Conservation (phyloP, 148 eudicot genomes). For the Rhododendron vialii region DNA sequence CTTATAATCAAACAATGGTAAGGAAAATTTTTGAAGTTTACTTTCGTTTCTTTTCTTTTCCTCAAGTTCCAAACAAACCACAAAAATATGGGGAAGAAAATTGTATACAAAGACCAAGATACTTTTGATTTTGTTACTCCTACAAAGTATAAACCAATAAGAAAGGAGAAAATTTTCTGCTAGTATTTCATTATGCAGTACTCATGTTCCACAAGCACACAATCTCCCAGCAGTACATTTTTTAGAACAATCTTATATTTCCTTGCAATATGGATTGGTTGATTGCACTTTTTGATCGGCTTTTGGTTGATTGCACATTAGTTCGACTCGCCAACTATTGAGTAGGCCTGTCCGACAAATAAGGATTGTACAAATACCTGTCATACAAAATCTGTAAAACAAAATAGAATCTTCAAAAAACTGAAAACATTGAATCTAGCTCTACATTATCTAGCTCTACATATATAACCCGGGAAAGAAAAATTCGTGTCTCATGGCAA, state of each 20-base stretch:
- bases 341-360: neutral
- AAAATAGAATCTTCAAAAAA: neutral
- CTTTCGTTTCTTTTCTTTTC: too few relatives aligned
- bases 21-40: too few relatives aligned
- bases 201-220: neutral
- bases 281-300: neutral
- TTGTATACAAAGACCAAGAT: too few relatives aligned
- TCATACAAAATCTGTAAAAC: neutral
- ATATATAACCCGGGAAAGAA: neutral
- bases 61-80: neutral
- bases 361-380: neutral
- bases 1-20: neutral
- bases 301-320: neutral
- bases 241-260: neutral
- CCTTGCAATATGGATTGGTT: neutral
- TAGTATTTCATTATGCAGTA: too few relatives aligned
- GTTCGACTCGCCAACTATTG: neutral
- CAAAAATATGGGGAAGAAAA: too few relatives aligned
- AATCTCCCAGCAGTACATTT: neutral
- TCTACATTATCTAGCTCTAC: neutral
- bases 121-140: too few relatives aligned
- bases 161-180: too few relatives aligned
- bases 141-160: too few relatives aligned
- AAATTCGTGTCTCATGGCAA: conserved; percentile 15
- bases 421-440: neutral